Evolutionary conservation across 176 grass and related monocot genomes (phyloP).

Genomic region (Rhynchospora pubera): DNA sequence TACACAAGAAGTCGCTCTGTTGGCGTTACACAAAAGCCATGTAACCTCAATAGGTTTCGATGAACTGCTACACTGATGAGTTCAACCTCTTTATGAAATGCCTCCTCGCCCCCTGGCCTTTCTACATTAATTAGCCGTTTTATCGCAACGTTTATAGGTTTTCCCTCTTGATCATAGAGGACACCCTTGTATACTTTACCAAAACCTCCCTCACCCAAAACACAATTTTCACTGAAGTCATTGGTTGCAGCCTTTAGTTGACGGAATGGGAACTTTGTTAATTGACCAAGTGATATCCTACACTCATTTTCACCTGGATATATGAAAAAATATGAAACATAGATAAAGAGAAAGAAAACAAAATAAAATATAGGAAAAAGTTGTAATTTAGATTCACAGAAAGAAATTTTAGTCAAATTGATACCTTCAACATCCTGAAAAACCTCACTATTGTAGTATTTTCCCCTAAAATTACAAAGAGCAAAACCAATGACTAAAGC

Average conservation of each 20-base stretch:
- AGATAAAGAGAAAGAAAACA: neutral
- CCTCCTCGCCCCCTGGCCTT: conserved; percentile 3
- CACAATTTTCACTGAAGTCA: conserved; percentile 21
- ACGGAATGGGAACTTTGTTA: conserved; percentile 28
- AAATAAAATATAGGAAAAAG: neutral
- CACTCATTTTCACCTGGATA: conserved; percentile 21
- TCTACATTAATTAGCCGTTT: conserved; percentile 24
- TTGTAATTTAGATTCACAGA: neutral
- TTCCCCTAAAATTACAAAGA: conserved; percentile 25
- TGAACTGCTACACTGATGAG: conserved; percentile 40
- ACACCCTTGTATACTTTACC: conserved; percentile 30
- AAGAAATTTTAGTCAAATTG: neutral
- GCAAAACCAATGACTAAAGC: conserved; percentile 28
- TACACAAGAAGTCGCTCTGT: conserved; percentile 46
- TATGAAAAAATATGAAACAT: neutral
- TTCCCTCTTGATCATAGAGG: conserved; percentile 7
- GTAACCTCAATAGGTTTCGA: conserved; percentile 29
- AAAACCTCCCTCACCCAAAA: conserved; percentile 22
- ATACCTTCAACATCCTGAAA: conserved; percentile 50
- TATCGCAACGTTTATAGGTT: conserved; percentile 22
- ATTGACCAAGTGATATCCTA: conserved; percentile 25
- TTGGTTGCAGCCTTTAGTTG: conserved; percentile 27
- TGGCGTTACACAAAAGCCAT: conserved; percentile 36
- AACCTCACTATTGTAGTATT: conserved; percentile 15
- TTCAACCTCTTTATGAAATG: conserved; percentile 30